Evolutionary conservation across 108 stramenopile species (phyloP).

Genomic region (Mediolabrus comicus): DNA sequence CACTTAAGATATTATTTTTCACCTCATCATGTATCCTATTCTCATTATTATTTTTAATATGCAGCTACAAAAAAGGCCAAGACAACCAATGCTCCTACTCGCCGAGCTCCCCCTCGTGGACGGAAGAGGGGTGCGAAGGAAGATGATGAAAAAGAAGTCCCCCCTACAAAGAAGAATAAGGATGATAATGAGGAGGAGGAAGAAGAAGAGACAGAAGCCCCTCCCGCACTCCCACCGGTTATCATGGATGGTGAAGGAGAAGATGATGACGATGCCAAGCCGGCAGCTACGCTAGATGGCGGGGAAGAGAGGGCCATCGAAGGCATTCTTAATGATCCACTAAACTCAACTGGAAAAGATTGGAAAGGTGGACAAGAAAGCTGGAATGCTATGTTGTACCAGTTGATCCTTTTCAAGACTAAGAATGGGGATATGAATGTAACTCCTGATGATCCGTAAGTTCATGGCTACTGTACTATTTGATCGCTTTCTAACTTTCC

Average conservation of each 20-base stretch:
- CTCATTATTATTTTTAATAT: neutral
- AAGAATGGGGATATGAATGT: conserved; percentile 33
- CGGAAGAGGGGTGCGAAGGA: neutral
- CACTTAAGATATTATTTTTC: too few species aligned
- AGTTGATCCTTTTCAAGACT: conserved; percentile 42
- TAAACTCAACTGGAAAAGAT: conserved; percentile 4
- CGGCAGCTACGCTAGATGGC: neutral
- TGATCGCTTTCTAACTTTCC: too few species aligned
- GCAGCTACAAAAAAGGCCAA: neutral
- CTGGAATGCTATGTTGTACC: conserved; percentile 47
- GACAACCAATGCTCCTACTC: neutral
- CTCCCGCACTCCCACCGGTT: neutral
- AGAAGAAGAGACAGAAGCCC: neutral
- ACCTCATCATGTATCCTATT: too few species aligned
- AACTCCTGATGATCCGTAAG: conserved; percentile 13
- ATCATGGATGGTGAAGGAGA: neutral
- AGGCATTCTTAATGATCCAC: neutral
- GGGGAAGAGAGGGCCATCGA: neutral
- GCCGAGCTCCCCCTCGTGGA: neutral
- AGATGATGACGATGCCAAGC: neutral
- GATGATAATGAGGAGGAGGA: neutral
- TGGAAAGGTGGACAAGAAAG: conserved; percentile 8
- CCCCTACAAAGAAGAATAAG: neutral
- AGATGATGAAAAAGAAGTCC: neutral
- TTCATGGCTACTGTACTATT: too few species aligned